A percentile compares a stretch with the other conserved stretches of the same genome.
Conservation (phyloP, 305 asterid genomes). For the Withania somnifera region DNA sequence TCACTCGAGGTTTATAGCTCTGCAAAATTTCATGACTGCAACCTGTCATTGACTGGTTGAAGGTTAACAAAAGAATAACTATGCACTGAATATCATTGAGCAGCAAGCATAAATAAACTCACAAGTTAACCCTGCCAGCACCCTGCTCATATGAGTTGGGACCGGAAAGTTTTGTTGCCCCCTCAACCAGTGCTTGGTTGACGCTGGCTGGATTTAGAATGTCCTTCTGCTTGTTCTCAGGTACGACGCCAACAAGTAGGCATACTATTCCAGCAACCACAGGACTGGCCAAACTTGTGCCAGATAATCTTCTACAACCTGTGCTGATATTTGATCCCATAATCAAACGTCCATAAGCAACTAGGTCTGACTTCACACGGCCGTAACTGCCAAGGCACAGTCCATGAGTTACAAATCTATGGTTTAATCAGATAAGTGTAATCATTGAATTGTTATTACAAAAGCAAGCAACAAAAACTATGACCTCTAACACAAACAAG, state of each 20-base stretch:
- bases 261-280: slow-evolving; percentile 97
- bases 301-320: slow-evolving; percentile 93
- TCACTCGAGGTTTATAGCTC: slow-evolving; percentile 83
- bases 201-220: slow-evolving; percentile 80
- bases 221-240: slow-evolving; percentile 59
- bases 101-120: slow-evolving; percentile 30
- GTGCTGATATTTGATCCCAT: slow-evolving; percentile 92
- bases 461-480: neutral
- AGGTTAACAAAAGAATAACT: neutral
- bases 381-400: slow-evolving; percentile 53
- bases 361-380: slow-evolving; percentile 91
- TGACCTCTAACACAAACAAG: neutral
- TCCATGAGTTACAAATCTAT: slow-evolving; percentile 8
- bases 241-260: slow-evolving; percentile 76
- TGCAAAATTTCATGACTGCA: slow-evolving; percentile 72
- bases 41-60: slow-evolving; percentile 35
- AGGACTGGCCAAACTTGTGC: slow-evolving; percentile 97
- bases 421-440: neutral
- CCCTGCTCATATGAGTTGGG: slow-evolving; percentile 95
- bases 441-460: neutral
- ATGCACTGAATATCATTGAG: slow-evolving; percentile 4
- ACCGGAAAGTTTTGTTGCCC: slow-evolving; percentile 85
- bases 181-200: slow-evolving; percentile 93
- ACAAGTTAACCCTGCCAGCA: slow-evolving; percentile 95
- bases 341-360: slow-evolving; percentile 89